phyloP scores from a whole-genome alignment of 2,329 filamentous ascomycete species.

The Kalaharituber pfeilii region DNA sequence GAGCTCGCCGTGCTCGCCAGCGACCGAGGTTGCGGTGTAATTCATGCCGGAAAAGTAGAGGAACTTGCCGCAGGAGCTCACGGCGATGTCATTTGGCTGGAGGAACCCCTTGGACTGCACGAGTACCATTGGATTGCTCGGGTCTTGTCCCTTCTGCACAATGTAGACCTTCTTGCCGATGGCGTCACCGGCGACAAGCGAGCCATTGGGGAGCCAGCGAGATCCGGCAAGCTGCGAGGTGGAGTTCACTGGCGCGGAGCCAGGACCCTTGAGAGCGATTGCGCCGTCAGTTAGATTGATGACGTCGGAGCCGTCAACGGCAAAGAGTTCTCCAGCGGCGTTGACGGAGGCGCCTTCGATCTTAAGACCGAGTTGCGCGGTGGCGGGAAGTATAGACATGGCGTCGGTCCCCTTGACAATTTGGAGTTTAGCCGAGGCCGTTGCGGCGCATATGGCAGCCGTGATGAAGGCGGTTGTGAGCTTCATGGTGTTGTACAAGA shows the following conservation, averaged over 20 bases:
- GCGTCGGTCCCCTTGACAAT: not conserved
- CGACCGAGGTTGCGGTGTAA: constrained; percentile 1
- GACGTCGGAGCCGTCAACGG: constrained; percentile 8
- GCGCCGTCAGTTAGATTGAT: constrained; percentile 6
- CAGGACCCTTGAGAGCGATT: constrained; percentile 3
- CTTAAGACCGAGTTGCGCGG: not conserved
- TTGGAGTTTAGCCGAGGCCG: not conserved
- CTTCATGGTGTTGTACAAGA: not conserved
- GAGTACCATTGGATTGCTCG: not conserved
- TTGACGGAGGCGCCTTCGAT: constrained; percentile 11
- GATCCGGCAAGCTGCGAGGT: constrained; percentile 7
- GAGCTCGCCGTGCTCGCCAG: constrained; percentile 8
- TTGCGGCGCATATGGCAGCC: not conserved
- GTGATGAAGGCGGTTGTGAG: not conserved
- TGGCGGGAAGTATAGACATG: not conserved
- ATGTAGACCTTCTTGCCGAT: constrained; percentile 2
- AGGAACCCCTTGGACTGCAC: constrained; percentile 3
- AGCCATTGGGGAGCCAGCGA: constrained; percentile 3
- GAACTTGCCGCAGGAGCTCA: constrained; percentile 3
- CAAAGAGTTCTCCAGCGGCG: constrained; percentile 6
- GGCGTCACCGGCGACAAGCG: constrained; percentile 8
- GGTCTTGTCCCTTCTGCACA: not conserved
- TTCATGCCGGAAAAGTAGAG: constrained; percentile 13
- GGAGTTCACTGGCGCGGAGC: not conserved
- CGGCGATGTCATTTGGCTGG: constrained; percentile 12